phyloP scores from a whole-genome alignment of 768 basidiomycete species.

The Boletus tomentosulus region DNA sequence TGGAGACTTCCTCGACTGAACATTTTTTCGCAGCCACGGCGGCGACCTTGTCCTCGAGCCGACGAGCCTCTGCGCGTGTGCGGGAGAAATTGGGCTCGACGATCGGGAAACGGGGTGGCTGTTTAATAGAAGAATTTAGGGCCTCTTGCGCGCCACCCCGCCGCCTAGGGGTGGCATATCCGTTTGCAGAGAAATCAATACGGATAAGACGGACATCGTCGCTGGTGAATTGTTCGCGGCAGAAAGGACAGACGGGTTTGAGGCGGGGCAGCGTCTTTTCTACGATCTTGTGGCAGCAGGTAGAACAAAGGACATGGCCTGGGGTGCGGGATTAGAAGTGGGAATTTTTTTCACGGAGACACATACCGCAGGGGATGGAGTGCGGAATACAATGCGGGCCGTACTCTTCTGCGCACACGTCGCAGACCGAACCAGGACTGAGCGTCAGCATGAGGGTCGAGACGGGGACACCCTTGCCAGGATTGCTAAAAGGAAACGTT shows the following conservation, averaged over 20 bases:
- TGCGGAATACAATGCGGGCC: conserved; percentile 70
- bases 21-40: conserved; percentile 80
- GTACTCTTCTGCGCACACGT: conserved; percentile 87
- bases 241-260: conserved; percentile 79
- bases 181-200: conserved; percentile 67
- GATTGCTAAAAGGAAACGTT: conserved; percentile 33
- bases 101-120: conserved; percentile 45
- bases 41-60: conserved; percentile 74
- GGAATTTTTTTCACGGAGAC: conserved; percentile 19
- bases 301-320: conserved; percentile 80
- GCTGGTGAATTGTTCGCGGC: conserved; percentile 68
- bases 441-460: conserved; percentile 71
- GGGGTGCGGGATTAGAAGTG: conserved; percentile 2
- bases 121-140: conserved; percentile 36
- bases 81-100: conserved; percentile 38
- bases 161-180: conserved; percentile 65
- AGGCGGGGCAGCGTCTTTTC: conserved; percentile 73
- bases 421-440: conserved; percentile 77
- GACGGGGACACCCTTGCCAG: conserved; percentile 27
- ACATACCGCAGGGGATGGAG: conserved; percentile 74
- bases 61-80: conserved; percentile 54
- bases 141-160: conserved; percentile 47
- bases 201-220: conserved; percentile 73
- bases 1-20: conserved; percentile 79
- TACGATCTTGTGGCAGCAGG: conserved; percentile 74